Evolutionary conservation across 2,329 filamentous ascomycete genomes (phyloP).

Genomic region (Trichoderma afroharzianum): DNA sequence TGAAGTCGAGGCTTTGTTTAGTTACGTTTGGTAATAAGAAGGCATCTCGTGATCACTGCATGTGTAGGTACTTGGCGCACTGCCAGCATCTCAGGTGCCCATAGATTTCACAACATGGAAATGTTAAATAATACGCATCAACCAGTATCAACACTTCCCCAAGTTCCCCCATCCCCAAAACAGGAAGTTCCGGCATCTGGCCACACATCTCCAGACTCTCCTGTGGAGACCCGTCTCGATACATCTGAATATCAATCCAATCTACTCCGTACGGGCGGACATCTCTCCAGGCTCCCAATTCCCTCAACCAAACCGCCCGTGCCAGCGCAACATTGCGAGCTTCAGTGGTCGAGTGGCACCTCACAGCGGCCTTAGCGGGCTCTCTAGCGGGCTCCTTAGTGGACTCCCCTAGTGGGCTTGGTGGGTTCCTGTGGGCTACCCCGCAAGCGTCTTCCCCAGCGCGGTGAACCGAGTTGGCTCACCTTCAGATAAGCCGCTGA

Average conservation of each 20-base stretch:
- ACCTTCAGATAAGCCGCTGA: conserved; percentile 14
- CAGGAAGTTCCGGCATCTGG: not conserved
- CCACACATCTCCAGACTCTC: not conserved
- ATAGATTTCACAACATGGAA: too few species aligned
- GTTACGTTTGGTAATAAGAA: not conserved
- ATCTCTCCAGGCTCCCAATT: not conserved
- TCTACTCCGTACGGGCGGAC: too few species aligned
- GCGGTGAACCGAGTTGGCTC: conserved; percentile 10
- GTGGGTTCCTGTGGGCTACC: not conserved
- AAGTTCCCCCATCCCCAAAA: not conserved
- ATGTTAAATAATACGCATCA: not conserved
- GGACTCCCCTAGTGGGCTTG: not conserved
- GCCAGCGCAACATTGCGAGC: not conserved
- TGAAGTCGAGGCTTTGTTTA: not conserved
- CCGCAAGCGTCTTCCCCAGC: conserved; percentile 1
- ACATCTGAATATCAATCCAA: not conserved
- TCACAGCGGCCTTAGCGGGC: not conserved
- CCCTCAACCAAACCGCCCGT: not conserved
- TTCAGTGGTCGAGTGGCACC: not conserved
- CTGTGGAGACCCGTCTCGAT: not conserved
- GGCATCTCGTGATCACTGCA: not conserved
- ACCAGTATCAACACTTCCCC: not conserved
- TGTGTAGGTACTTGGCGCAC: not conserved
- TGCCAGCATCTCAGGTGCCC: too few species aligned
- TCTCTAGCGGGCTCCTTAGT: not conserved